These are phyloP conservation scores for Fusarium euwallaceae DNA, from an alignment of 2,329 filamentous ascomycete genomes.

Conservation along the genomic window DNA sequence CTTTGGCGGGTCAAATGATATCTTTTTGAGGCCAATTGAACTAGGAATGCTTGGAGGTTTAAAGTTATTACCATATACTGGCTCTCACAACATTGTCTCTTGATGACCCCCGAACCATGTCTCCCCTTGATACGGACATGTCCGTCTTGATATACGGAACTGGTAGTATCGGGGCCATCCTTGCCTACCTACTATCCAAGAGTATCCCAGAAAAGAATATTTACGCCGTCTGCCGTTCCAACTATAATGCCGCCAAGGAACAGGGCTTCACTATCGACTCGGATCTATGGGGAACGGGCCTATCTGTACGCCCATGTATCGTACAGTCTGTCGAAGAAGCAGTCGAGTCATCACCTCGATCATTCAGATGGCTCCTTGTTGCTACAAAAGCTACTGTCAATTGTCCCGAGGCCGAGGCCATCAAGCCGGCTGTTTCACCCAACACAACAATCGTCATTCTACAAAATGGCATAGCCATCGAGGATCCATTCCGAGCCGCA, in stretches of 20 bases:
- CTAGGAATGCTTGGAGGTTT: not conserved
- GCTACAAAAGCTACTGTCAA: not conserved
- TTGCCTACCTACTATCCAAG: not conserved
- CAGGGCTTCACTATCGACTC: not conserved
- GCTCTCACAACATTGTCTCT: not conserved
- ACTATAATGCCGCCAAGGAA: not conserved
- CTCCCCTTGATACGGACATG: not conserved
- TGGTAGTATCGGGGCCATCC: not conserved
- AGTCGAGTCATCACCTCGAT: not conserved
- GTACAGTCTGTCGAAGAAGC: not conserved
- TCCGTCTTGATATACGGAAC: not conserved
- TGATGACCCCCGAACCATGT: not conserved
- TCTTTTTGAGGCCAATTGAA: accelerated
- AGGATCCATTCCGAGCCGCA: not conserved
- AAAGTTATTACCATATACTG: not conserved
- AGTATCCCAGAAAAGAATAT: not conserved
- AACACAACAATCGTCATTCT: not conserved
- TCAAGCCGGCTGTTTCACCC: not conserved
- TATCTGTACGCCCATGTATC: not conserved
- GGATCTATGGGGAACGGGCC: not conserved
- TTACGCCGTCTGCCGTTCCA: not conserved
- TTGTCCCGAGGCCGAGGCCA: not conserved
- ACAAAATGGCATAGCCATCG: not conserved
- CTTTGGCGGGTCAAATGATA: accelerated
- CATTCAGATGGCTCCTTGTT: not conserved